A percentile compares a stretch with the other conserved stretches of the same genome.
phyloP scores from a whole-genome alignment of 306 rosid species.

The Gynostemma pentaphyllum region DNA sequence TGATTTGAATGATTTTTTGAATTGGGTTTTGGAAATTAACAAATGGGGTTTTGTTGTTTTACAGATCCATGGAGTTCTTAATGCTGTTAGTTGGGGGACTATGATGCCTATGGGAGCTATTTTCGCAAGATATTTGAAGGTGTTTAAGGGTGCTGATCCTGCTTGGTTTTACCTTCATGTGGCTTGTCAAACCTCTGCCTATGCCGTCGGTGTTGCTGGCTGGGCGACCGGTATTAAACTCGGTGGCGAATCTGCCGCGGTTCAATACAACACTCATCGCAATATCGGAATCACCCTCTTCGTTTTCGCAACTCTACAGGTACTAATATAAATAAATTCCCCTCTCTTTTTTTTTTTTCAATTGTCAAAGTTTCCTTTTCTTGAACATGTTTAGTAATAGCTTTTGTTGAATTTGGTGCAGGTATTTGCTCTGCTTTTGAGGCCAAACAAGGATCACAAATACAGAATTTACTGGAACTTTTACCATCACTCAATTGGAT shows the following conservation, averaged over 20 bases:
- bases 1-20: not conserved
- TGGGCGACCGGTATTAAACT: slow-evolving; percentile 15
- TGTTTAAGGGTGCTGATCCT: slow-evolving; percentile 40
- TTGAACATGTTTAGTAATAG: not conserved
- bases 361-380: too few relatives aligned
- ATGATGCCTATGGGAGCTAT: slow-evolving; percentile 52
- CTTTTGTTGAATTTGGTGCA: not conserved
- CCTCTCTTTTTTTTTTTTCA: too few relatives aligned
- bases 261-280: not conserved
- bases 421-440: slow-evolving; percentile 10
- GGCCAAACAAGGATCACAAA: slow-evolving; percentile 18
- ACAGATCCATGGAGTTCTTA: slow-evolving; percentile 51
- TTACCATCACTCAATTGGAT: slow-evolving; percentile 11
- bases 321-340: not conserved
- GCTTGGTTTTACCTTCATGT: slow-evolving; percentile 19
- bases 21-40: not conserved
- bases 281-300: slow-evolving; percentile 14
- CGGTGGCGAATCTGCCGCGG: slow-evolving; percentile 1
- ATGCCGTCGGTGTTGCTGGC: slow-evolving; percentile 13
- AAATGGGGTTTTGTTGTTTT: not conserved
- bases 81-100: slow-evolving; percentile 49
- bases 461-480: slow-evolving; percentile 14
- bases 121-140: slow-evolving; percentile 54
- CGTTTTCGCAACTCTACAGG: slow-evolving; percentile 10
- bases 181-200: slow-evolving; percentile 11